phyloP scores from a whole-genome alignment of 768 basidiomycete species.

The Rhizopogon rudus region DNA sequence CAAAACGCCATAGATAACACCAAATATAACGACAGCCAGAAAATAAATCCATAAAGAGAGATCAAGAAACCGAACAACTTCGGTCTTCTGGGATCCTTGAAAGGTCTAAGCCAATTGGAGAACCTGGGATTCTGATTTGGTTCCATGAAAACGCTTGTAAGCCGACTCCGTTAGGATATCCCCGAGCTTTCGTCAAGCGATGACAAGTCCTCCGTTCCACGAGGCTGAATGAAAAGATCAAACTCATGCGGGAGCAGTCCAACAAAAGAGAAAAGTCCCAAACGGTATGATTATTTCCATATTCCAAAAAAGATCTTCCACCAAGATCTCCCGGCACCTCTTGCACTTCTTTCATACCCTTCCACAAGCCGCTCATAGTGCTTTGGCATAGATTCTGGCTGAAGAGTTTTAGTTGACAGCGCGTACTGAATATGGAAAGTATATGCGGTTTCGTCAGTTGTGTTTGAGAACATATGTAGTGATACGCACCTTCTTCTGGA shows the following conservation, averaged over 20 bases:
- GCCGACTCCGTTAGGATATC: neutral
- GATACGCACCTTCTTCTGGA: conserved; percentile 50
- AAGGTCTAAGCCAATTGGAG: neutral
- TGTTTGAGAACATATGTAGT: neutral
- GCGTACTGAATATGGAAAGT: conserved; percentile 47
- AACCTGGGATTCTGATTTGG: neutral
- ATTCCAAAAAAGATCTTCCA: conserved; percentile 82
- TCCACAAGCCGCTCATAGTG: conserved; percentile 73
- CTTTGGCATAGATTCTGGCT: conserved; percentile 65
- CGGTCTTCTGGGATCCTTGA: neutral
- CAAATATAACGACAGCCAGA: neutral
- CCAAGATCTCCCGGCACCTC: conserved; percentile 76
- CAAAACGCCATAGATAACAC: neutral
- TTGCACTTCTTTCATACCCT: conserved; percentile 68
- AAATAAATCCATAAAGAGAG: neutral
- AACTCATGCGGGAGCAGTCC: neutral
- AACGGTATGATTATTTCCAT: conserved; percentile 35
- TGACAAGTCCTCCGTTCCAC: neutral
- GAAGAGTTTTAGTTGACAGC: conserved; percentile 55
- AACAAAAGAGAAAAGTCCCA: neutral
- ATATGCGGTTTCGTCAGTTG: neutral
- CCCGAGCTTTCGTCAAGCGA: neutral
- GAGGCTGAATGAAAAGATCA: neutral
- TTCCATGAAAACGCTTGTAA: neutral
- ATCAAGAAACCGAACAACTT: neutral